phyloP scores from a whole-genome alignment of 2,329 filamentous ascomycete species.

The Talaromyces sp. region DNA sequence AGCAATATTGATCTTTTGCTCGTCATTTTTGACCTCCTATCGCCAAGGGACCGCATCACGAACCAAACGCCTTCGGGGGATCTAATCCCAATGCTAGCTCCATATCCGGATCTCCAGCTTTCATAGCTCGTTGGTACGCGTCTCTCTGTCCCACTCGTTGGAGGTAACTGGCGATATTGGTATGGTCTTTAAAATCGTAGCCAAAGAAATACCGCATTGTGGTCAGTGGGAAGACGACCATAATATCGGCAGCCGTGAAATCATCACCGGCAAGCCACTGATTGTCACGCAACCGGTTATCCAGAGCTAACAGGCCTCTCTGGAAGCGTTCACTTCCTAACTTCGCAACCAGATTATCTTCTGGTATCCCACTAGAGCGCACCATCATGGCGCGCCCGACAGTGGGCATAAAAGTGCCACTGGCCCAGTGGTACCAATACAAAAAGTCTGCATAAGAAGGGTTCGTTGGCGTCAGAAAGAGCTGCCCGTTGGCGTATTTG shows the following conservation, averaged over 20 bases:
- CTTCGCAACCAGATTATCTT: slow-evolving; percentile 24
- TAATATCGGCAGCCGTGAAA: slow-evolving; percentile 63
- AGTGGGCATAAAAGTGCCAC: slow-evolving; percentile 41
- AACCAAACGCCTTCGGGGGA: slow-evolving; percentile 1
- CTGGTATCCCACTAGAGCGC: slow-evolving; percentile 14
- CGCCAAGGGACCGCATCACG: not conserved
- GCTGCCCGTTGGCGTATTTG: slow-evolving; percentile 47
- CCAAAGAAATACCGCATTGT: slow-evolving; percentile 54
- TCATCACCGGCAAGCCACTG: slow-evolving; percentile 56
- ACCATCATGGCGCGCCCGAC: slow-evolving; percentile 36
- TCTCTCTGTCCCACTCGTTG: slow-evolving; percentile 40
- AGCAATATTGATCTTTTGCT: no score
- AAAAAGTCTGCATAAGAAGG: slow-evolving; percentile 56
- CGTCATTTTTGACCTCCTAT: not conserved
- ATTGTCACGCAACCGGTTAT: slow-evolving; percentile 45
- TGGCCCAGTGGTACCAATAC: slow-evolving; percentile 60
- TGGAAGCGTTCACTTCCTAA: slow-evolving; percentile 30
- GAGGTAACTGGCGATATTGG: slow-evolving; percentile 44
- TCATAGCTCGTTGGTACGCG: slow-evolving; percentile 45
- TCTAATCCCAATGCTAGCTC: slow-evolving; percentile 24
- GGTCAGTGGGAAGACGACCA: slow-evolving; percentile 57
- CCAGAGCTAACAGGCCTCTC: slow-evolving; percentile 40
- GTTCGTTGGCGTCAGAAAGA: slow-evolving; percentile 44
- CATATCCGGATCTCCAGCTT: slow-evolving; percentile 47
- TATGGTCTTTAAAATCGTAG: slow-evolving; percentile 38